These are phyloP conservation scores for Globisporangium polare DNA, from an alignment of 352 stramenopile species.

Conservation along the genomic window DNA sequence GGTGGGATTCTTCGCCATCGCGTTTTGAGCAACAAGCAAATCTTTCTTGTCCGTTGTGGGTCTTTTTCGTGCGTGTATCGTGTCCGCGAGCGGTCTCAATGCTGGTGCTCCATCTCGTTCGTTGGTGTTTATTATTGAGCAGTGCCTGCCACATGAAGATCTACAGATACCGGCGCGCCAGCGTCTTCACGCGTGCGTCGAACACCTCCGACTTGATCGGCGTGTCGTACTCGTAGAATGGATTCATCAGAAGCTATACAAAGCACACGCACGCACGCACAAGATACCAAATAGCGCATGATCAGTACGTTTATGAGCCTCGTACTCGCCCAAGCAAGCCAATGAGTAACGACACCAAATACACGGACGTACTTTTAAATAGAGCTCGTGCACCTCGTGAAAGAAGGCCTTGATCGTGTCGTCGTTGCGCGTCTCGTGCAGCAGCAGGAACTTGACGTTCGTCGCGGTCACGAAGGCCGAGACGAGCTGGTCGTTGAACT, in stretches of 20 bases:
- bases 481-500: conserved; percentile 97
- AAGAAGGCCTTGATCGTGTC: conserved; percentile 96
- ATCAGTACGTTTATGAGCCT: background rate
- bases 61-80: background rate
- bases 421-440: conserved; percentile 94
- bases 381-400: conserved; percentile 96
- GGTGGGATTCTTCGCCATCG: conserved; percentile 20
- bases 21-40: conserved; percentile 13
- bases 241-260: conserved; percentile 91
- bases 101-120: background rate
- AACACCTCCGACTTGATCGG: conserved; percentile 93
- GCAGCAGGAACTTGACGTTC: conserved; percentile 95
- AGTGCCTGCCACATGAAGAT: background rate
- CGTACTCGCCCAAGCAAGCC: background rate
- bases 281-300: background rate
- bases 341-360: background rate
- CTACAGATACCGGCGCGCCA: conserved; percentile 88
- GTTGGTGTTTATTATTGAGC: background rate
- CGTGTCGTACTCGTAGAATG: conserved; percentile 95
- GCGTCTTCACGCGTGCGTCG: conserved; percentile 87
- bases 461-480: conserved; percentile 95
- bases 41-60: conserved; percentile 14
- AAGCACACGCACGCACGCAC: background rate
- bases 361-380: conserved; percentile 89
- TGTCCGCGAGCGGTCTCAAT: background rate